These are phyloP conservation scores for Taphrina flavorubra DNA, from an alignment of 1,139 yeast genomes.

Conservation along the genomic window DNA sequence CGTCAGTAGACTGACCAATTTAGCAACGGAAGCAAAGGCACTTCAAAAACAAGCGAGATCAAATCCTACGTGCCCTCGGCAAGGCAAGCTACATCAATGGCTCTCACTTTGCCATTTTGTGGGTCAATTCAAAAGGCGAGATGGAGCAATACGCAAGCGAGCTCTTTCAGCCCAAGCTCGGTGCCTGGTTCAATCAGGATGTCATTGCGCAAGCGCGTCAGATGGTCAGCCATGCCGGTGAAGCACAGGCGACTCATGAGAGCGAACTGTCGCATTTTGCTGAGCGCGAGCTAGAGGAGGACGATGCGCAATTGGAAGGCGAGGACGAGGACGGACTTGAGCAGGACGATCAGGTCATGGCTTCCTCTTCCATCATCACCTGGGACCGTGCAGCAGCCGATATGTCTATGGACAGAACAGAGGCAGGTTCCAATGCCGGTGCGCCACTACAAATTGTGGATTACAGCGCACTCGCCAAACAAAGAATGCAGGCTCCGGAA, in stretches of 20 bases:
- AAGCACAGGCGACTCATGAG: slow-evolving; percentile 14
- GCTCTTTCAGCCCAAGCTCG: slow-evolving; percentile 38
- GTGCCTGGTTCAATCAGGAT: slow-evolving; percentile 38
- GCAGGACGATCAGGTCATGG: slow-evolving; percentile 7
- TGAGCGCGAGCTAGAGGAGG: slow-evolving; percentile 18
- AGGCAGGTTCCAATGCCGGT: not conserved
- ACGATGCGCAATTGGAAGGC: slow-evolving; percentile 14
- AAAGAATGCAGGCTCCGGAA: slow-evolving; percentile 22
- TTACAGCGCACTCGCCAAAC: slow-evolving; percentile 6
- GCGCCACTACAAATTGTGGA: slow-evolving; percentile 1
- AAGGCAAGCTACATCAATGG: slow-evolving; percentile 41
- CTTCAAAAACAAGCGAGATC: slow-evolving; percentile 41
- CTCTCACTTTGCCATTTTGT: slow-evolving; percentile 42
- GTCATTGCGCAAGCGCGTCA: slow-evolving; percentile 39
- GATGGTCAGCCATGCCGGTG: slow-evolving; percentile 25
- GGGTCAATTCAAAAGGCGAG: slow-evolving; percentile 41
- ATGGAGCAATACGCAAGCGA: slow-evolving; percentile 40
- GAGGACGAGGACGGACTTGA: slow-evolving; percentile 25
- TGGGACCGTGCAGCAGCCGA: slow-evolving; percentile 17
- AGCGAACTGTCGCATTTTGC: slow-evolving; percentile 8
- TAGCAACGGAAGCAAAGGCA: slow-evolving; percentile 39
- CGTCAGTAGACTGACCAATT: slow-evolving; percentile 10
- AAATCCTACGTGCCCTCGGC: slow-evolving; percentile 38
- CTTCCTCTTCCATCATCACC: slow-evolving; percentile 1
- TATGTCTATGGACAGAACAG: not conserved